Conservation (phyloP, 257 asterid genomes). For the Nicotiana benthamiana region DNA sequence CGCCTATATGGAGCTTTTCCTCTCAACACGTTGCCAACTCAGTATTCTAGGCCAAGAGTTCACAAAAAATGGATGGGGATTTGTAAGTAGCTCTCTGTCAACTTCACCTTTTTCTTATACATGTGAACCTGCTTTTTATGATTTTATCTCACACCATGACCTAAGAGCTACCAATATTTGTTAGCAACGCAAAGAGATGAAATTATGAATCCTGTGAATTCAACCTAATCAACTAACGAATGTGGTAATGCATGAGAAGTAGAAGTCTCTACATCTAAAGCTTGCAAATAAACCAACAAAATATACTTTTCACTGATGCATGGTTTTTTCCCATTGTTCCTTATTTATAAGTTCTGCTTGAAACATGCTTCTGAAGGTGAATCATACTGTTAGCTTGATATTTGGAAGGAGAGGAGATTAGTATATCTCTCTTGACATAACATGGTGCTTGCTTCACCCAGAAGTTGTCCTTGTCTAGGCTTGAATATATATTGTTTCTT, state of each 20-base stretch:
- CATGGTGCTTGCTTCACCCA: not conserved
- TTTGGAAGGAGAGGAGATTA: not conserved
- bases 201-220: not conserved
- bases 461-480: not conserved
- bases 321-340: not conserved
- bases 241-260: not conserved
- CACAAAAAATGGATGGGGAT: slow-evolving; percentile 60
- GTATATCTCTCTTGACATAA: not conserved
- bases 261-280: not conserved
- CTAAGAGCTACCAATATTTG: not conserved
- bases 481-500: not conserved
- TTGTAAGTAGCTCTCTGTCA: slow-evolving; percentile 32
- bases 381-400: not conserved
- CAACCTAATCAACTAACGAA: not conserved
- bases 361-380: not conserved
- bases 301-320: not conserved
- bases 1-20: slow-evolving; percentile 50
- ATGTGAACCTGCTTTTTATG: not conserved
- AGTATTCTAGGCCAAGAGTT: slow-evolving; percentile 55
- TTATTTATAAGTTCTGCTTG: not conserved
- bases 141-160: not conserved
- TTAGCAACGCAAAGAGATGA: not conserved
- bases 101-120: not conserved
- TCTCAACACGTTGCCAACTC: slow-evolving; percentile 39
- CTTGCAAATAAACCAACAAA: not conserved